These are phyloP conservation scores for Recurvomyces mirabilis DNA, from an alignment of 495 filamentous ascomycete species.

Conservation along the genomic window DNA sequence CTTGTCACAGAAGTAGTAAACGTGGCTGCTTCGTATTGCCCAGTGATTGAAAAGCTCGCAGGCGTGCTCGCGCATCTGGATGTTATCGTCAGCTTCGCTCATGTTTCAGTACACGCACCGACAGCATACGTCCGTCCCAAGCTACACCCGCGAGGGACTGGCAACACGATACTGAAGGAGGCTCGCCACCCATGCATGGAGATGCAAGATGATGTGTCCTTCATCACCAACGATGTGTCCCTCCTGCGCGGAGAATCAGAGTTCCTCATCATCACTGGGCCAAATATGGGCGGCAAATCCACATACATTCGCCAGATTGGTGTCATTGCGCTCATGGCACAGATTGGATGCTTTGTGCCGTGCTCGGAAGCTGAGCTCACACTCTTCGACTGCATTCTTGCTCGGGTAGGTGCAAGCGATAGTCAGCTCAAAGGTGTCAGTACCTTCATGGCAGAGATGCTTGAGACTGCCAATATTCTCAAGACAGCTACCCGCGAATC, in stretches of 20 bases:
- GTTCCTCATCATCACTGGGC: constrained; percentile 94
- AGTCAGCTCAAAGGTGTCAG: constrained; percentile 95
- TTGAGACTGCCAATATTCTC: constrained; percentile 96
- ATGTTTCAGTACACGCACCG: constrained; percentile 87
- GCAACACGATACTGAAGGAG: constrained; percentile 83
- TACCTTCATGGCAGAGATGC: constrained; percentile 99
- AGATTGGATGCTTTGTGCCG: constrained; percentile 93
- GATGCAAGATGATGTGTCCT: constrained; percentile 96
- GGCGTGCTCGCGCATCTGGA: constrained; percentile 87
- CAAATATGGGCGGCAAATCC: constrained; percentile 98
- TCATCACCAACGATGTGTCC: constrained; percentile 94
- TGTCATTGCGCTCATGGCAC: constrained; percentile 94
- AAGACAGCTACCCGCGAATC: constrained; percentile 90
- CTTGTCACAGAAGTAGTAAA: constrained; percentile 86
- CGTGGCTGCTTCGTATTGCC: constrained; percentile 89
- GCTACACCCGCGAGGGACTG: constrained; percentile 81
- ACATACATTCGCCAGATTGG: constrained; percentile 98
- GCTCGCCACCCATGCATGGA: constrained; percentile 98
- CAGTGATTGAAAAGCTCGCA: constrained; percentile 81
- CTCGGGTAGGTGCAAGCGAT: constrained; percentile 88
- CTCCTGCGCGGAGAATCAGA: constrained; percentile 70
- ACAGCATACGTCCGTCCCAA: constrained; percentile 81
- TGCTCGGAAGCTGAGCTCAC: constrained; percentile 82
- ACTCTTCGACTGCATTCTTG: constrained; percentile 96
- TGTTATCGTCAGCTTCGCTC: constrained; percentile 91